A percentile compares a stretch with the other conserved stretches of the same genome.
Conservation (phyloP, 805 yeast genomes). For the Metschnikowia gelsemii region DNA sequence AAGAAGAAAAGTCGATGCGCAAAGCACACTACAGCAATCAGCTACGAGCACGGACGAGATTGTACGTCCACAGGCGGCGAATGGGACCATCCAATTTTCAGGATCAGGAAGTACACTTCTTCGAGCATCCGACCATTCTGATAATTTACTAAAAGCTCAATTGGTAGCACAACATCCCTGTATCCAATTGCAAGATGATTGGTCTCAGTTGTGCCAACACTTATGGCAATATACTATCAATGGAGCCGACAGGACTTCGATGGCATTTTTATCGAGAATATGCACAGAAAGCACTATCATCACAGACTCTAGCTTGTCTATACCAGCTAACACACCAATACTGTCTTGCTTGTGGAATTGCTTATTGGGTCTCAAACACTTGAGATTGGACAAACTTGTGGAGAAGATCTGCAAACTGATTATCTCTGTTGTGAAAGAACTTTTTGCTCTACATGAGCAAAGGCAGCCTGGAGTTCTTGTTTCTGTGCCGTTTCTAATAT, state of each 20-base stretch:
- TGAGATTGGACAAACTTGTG: conserved; percentile 51
- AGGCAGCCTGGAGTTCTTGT: conserved; percentile 23
- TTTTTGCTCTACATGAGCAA: conserved; percentile 26
- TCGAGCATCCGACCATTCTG: neutral
- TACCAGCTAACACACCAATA: conserved; percentile 29
- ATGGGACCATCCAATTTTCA: neutral
- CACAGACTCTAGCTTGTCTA: conserved; percentile 1
- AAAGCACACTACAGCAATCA: neutral
- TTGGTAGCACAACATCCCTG: neutral
- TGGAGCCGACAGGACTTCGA: conserved; percentile 34
- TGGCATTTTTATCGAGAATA: conserved; percentile 33
- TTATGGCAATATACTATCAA: conserved; percentile 37
- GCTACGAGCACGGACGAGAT: neutral
- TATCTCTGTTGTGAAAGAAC: conserved; percentile 26
- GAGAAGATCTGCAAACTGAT: conserved; percentile 34
- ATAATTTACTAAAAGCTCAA: neutral
- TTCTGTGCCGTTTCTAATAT: conserved; percentile 59
- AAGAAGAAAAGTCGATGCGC: conserved; percentile 16
- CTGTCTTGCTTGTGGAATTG: conserved; percentile 45
- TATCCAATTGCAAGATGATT: conserved; percentile 29
- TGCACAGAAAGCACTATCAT: conserved; percentile 27
- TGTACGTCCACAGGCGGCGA: neutral
- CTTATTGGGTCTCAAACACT: conserved; percentile 43
- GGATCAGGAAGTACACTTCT: neutral
- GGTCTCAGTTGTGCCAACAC: conserved; percentile 34